Base-by-base conservation (phyloP, 148 eudicot species). In the Rhododendron griersonianum region DNA sequence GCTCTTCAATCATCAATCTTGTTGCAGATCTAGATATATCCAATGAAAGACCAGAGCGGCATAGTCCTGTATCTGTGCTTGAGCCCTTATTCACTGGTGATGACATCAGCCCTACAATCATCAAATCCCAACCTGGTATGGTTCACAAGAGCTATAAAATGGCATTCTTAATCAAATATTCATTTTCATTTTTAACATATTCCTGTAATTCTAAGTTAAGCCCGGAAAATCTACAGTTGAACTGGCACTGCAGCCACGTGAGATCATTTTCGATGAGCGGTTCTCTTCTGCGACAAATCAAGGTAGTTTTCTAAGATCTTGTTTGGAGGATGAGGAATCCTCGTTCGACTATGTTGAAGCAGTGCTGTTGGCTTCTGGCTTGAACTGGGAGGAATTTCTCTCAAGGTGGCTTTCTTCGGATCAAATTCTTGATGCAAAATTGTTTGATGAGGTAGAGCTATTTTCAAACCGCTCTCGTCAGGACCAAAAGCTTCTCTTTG, bases 41-140 rank as follows among this genome's bases (percentile, higher is more conserved):
- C 28, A 86, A 85, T 79, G 94, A 91, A 84, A 91, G 90, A 87
- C 86, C 92, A 82, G 96, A 91, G 87, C 90, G 88, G 53, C 96
- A 95, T 37, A 98, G 99, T 89, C 99, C 99, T 37, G 83, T 94
- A 55, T 98, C 99, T 59, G 98, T 95, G 84, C 98, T 96, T 63
- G 99, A 98, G 81, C 96, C 95, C 50, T 50, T 91, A 30, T 98
- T 91, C 83, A 85, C 89, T 57, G 98, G 93, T 53, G 93, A 93
- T 83, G 96, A 94, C 35, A 89, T 94, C 85, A 94, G 95, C 86
- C 98, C 96, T 85, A 86, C 93, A 78, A 86, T 90, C 88, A 81
- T 87, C 78, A 92, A 88, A 75, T 84, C 80, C 50, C 90, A 59
- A 47, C 86, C 88, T 53, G 98, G 98, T 98, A 90, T 14, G 23